Evolutionary conservation across 1,284 basidiomycete species (phyloP), one percentile per base, ranked within the genome.

Genomic region (Trametes hirsuta): DNA sequence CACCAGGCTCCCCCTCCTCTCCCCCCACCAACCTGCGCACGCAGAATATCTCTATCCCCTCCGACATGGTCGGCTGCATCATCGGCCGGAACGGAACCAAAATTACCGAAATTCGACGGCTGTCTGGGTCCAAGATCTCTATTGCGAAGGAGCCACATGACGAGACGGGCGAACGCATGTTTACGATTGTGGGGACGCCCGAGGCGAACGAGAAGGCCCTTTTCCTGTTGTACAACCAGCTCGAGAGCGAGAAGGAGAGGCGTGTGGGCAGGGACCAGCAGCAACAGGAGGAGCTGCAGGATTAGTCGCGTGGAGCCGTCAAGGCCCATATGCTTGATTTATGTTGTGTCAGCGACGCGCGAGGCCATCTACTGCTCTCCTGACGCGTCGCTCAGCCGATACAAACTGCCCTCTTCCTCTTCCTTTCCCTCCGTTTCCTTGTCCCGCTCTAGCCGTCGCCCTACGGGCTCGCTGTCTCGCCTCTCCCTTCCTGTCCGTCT

Each of bases 141-240:
- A 99, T 99, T 70, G 97, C 97, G 69, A 99, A 99, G 80, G 92
- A 94, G 52, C 95, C 97, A 22, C 97, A 99, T 72, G 97, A 98
- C 72, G 97, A 98, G 72, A 95, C 95, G 52, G 97, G 97, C 68
- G 97, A 99, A 80, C 85, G 97, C 69, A 98, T 99, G 96, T 99
- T 99, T 79, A 98, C 97, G 61, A 98, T 99, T 73, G 86, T 98
- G 62, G 97, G 97, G 59, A 96, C 95, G 5, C 91, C 95, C 52
- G 96, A 98, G 78, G 91, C 94, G 65, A 96, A 95, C 73, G 96
- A 97, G 79, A 95, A 96, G 79, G 97, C 97, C 2, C 81, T 99
- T 56, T 98, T 97, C 84, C 80, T 99, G 65, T 84, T 99, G 62
- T 99, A 99, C 81, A 97, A 97, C 72, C 95, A 97, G 75, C 82